Conservation (phyloP, 1,139 yeast genomes). For the Saccharomyces pastorianus region DNA sequence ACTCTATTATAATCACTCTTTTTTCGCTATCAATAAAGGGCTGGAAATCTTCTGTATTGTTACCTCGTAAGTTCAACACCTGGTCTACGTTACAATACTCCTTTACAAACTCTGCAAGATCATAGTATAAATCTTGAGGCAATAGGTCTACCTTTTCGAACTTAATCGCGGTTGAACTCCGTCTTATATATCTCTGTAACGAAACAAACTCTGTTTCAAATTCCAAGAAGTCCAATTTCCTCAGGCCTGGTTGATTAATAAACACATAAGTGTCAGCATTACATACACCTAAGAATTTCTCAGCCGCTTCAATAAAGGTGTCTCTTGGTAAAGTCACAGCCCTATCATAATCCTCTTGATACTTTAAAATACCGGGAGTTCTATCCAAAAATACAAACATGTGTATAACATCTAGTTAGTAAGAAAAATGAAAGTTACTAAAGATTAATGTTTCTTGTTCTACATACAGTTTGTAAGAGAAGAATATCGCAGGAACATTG, state of each 20-base stretch:
- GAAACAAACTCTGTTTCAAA: slow-evolving; percentile 42
- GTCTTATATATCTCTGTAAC: slow-evolving; percentile 45
- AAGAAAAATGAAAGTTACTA: background rate
- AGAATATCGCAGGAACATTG: slow-evolving; percentile 25
- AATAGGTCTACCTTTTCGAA: slow-evolving; percentile 31
- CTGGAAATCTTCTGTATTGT: slow-evolving; percentile 17
- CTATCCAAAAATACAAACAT: slow-evolving; percentile 6
- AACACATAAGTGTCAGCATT: slow-evolving; percentile 62
- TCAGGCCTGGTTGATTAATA: slow-evolving; percentile 63
- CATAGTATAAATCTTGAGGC: slow-evolving; percentile 32
- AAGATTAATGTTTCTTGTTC: background rate
- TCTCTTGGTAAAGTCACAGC: slow-evolving; percentile 20
- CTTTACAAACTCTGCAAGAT: slow-evolving; percentile 15
- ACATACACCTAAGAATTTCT: slow-evolving; percentile 50
- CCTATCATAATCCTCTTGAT: slow-evolving; percentile 15
- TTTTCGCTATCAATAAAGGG: slow-evolving; percentile 52
- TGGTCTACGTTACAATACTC: slow-evolving; percentile 21
- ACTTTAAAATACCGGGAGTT: slow-evolving; percentile 19
- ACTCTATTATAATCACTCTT: slow-evolving; percentile 50
- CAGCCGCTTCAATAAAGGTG: slow-evolving; percentile 42
- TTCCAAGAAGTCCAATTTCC: slow-evolving; percentile 46
- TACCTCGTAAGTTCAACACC: slow-evolving; percentile 16
- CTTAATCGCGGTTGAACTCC: slow-evolving; percentile 54
- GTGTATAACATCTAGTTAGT: slow-evolving; percentile 1
- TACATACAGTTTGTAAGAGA: slow-evolving; percentile 24